phyloP scores from a whole-genome alignment of 352 stramenopile species.

The Phytopythium vexans region DNA sequence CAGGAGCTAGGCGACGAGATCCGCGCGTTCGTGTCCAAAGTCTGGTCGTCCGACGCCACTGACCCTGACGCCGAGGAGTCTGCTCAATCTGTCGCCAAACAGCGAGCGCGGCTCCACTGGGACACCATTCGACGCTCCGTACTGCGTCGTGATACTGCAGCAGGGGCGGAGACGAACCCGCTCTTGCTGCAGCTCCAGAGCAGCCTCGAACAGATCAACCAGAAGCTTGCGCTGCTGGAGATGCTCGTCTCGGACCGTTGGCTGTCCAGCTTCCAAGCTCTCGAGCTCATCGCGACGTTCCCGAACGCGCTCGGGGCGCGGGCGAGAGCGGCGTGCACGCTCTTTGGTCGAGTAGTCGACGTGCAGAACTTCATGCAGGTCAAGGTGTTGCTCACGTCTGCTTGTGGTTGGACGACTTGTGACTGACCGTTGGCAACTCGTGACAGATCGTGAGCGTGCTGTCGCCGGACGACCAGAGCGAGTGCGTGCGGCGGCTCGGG shows the following conservation, averaged over 20 bases:
- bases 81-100: neutral
- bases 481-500: conserved; percentile 60
- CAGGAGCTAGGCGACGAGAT: neutral
- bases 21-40: neutral
- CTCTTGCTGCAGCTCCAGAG: conserved; percentile 15
- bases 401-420: neutral
- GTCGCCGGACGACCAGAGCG: conserved; percentile 45
- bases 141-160: conserved; percentile 1
- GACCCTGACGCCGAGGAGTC: neutral
- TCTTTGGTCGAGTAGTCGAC: conserved; percentile 71
- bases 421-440: too few relatives aligned
- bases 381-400: conserved; percentile 1
- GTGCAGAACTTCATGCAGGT: conserved; percentile 72
- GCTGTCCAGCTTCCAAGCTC: conserved; percentile 48
- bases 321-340: conserved; percentile 42
- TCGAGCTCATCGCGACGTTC: conserved; percentile 32
- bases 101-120: conserved; percentile 35
- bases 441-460: conserved; percentile 51
- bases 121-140: conserved; percentile 30
- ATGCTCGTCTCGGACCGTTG: conserved; percentile 48
- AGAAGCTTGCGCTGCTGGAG: conserved; percentile 38
- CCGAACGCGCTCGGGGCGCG: conserved; percentile 48
- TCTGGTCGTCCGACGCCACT: neutral
- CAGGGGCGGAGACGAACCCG: conserved; percentile 15
- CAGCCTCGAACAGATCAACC: conserved; percentile 18